Conservation (phyloP, 768 basidiomycete genomes). For the Calocera viscosa region DNA sequence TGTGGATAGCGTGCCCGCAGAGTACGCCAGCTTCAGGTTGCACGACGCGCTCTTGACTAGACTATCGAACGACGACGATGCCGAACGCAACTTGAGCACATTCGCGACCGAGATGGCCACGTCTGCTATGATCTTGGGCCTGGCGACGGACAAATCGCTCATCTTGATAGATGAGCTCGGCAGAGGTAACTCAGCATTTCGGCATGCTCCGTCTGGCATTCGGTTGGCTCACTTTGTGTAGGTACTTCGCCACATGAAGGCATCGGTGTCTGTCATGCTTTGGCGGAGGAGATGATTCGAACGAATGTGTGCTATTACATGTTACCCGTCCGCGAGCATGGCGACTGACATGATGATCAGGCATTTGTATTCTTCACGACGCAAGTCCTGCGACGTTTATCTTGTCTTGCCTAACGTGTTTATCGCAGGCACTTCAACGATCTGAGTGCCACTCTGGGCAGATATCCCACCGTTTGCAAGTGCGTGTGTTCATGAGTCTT, state of each 20-base stretch:
- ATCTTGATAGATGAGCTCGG: constrained; percentile 89
- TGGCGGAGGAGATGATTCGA: constrained; percentile 39
- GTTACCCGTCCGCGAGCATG: too few relatives aligned
- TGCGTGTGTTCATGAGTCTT: constrained; percentile 28
- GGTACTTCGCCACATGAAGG: constrained; percentile 39
- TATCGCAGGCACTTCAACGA: constrained; percentile 61
- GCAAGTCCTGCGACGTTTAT: constrained; percentile 29
- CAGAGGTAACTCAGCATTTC: constrained; percentile 71
- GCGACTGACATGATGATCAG: constrained; percentile 29
- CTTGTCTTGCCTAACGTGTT: neutral
- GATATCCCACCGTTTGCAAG: constrained; percentile 71
- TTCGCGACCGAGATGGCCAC: constrained; percentile 93
- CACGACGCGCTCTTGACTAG: constrained; percentile 77
- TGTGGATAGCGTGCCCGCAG: constrained; percentile 57
- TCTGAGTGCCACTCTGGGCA: constrained; percentile 59
- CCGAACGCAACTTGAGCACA: constrained; percentile 81
- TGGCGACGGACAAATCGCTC: constrained; percentile 58
- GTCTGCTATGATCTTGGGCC: constrained; percentile 77
- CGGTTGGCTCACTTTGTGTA: constrained; percentile 51
- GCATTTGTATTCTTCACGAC: constrained; percentile 86
- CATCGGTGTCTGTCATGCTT: constrained; percentile 30
- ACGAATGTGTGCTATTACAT: constrained; percentile 36
- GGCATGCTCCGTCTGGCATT: constrained; percentile 42
- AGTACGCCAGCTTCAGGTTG: constrained; percentile 80
- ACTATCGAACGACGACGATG: constrained; percentile 86